phyloP scores from a whole-genome alignment of 257 asterid species.

The Solanum tarijense region DNA sequence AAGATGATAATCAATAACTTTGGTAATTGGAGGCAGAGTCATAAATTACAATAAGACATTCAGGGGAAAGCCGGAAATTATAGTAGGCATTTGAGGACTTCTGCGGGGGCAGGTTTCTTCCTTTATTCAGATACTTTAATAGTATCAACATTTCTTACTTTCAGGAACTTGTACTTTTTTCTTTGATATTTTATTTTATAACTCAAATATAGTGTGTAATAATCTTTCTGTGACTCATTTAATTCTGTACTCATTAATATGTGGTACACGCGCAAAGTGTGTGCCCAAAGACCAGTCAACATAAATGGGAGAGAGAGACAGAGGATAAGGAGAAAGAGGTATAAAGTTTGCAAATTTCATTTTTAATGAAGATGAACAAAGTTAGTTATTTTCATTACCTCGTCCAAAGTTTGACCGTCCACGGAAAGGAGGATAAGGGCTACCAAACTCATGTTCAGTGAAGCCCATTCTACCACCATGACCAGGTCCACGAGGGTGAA shows the following conservation, averaged over 20 bases:
- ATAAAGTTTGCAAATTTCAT: not conserved
- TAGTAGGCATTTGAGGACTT: not conserved
- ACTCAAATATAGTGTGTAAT: not conserved
- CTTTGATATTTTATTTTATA: not conserved
- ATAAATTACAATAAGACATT: not conserved
- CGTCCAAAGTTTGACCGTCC: constrained; percentile 35
- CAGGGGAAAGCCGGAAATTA: not conserved
- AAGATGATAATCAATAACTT: not conserved
- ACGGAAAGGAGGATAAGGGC: constrained; percentile 25
- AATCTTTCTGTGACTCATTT: not conserved
- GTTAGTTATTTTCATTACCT: constrained; percentile 20
- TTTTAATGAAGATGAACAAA: not conserved
- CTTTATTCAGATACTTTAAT: not conserved
- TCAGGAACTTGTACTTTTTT: not conserved
- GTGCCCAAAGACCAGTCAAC: not conserved
- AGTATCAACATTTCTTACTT: not conserved
- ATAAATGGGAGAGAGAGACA: not conserved
- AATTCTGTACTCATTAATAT: not conserved
- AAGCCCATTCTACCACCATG: constrained; percentile 28
- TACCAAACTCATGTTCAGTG: constrained; percentile 20
- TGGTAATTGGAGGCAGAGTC: not conserved
- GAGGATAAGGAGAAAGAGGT: not conserved
- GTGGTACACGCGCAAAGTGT: not conserved
- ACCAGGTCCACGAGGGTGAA: constrained; percentile 29
- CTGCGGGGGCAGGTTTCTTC: not conserved